phyloP scores from a whole-genome alignment of 2,329 filamentous ascomycete species.

The Xylariomycetidae sp. region DNA sequence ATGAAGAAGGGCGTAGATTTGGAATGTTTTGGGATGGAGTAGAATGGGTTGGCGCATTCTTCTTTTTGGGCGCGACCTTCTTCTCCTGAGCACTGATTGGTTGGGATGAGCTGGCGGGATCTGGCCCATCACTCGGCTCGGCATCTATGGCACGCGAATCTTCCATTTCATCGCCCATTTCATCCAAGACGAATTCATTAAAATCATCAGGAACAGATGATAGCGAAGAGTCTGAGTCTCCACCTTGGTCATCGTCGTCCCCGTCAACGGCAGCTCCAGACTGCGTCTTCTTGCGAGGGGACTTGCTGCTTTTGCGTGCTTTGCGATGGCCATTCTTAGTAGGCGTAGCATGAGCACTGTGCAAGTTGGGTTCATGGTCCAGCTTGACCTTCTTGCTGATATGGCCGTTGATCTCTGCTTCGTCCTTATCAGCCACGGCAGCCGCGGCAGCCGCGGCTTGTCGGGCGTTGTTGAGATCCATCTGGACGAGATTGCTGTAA shows the following conservation, averaged over 20 bases:
- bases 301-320: slow-evolving; percentile 5
- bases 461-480: slow-evolving; percentile 29
- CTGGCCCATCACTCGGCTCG: slow-evolving; percentile 28
- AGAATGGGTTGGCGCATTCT: slow-evolving; percentile 27
- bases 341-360: not conserved
- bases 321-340: slow-evolving; percentile 6
- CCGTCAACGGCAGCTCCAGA: slow-evolving; percentile 23
- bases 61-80: slow-evolving; percentile 31
- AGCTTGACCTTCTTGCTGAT: slow-evolving; percentile 26
- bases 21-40: slow-evolving; percentile 21
- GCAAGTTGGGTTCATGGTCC: slow-evolving; percentile 11
- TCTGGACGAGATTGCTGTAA: slow-evolving; percentile 42
- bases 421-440: slow-evolving; percentile 6
- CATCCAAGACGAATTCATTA: slow-evolving; percentile 24
- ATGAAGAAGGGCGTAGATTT: slow-evolving; percentile 11
- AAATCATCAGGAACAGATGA: slow-evolving; percentile 28
- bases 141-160: slow-evolving; percentile 23
- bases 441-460: slow-evolving; percentile 16
- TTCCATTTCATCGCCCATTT: slow-evolving; percentile 24
- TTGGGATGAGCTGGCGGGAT: slow-evolving; percentile 22
- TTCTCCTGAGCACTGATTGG: slow-evolving; percentile 28
- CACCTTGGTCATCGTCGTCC: no score
- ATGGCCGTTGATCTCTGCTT: slow-evolving; percentile 19
- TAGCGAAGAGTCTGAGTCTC: no score
- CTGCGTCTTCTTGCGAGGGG: slow-evolving; percentile 18